Percentiles rank a stretch among this genome's conserved stretches.
Conservation (phyloP, 371 early-diverging fungal species). For the Nematocida sp. region DNA sequence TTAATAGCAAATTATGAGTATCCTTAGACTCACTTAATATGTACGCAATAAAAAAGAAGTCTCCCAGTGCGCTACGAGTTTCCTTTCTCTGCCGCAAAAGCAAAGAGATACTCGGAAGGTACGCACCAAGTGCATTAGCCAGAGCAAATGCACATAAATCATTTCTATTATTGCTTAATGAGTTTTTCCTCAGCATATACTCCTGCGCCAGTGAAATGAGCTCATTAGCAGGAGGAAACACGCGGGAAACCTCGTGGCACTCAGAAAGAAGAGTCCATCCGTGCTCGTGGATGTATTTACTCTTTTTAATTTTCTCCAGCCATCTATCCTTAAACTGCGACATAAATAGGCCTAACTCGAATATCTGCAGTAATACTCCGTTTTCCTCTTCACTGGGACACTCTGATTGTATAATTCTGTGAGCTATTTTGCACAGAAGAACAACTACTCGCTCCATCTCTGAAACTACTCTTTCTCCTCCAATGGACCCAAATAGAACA, state of each 20-base stretch:
- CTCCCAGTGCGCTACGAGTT: not conserved
- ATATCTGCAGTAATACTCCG: slow-evolving; percentile 37
- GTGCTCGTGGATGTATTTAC: not conserved
- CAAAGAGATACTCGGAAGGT: slow-evolving; percentile 20
- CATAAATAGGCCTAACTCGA: slow-evolving; percentile 51
- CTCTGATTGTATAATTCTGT: slow-evolving; percentile 21
- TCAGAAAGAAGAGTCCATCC: slow-evolving; percentile 2
- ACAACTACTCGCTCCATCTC: slow-evolving; percentile 49
- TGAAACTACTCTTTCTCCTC: slow-evolving; percentile 10
- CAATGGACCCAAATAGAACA: slow-evolving; percentile 2
- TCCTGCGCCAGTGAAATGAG: slow-evolving; percentile 46
- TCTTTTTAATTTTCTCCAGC: slow-evolving; percentile 8
- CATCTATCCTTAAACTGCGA: slow-evolving; percentile 50
- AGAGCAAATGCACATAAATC: slow-evolving; percentile 49
- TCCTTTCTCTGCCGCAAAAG: slow-evolving; percentile 6
- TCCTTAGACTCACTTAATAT: not conserved
- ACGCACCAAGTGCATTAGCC: slow-evolving; percentile 16
- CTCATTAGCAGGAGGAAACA: slow-evolving; percentile 28
- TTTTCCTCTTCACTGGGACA: slow-evolving; percentile 3
- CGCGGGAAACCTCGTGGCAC: not conserved
- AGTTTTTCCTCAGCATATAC: slow-evolving; percentile 21
- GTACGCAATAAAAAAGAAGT: slow-evolving; percentile 41
- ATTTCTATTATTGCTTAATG: slow-evolving; percentile 2
- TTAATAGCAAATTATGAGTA: not conserved
- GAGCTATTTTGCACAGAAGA: slow-evolving; percentile 52